Percentiles rank a stretch among this genome's conserved stretches.
Conservation (phyloP, 2,329 filamentous ascomycete species). For the Alternaria metachromatica region DNA sequence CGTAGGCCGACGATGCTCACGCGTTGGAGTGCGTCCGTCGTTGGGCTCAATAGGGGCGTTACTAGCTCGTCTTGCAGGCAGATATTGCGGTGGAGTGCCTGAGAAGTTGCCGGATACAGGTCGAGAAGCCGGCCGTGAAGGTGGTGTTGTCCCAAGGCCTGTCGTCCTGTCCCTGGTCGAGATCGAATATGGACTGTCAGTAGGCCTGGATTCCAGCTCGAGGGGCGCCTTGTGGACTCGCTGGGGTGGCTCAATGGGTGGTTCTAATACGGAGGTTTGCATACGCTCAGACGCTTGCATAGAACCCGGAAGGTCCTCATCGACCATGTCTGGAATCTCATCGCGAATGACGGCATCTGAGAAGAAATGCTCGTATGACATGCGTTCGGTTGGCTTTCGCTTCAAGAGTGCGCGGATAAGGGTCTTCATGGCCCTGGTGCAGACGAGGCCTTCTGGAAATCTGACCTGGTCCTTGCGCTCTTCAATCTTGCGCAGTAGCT, state of each 20-base stretch:
- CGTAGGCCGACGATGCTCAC: slow-evolving; percentile 52
- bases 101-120: slow-evolving; percentile 36
- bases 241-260: slow-evolving; percentile 30
- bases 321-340: slow-evolving; percentile 80
- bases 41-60: slow-evolving; percentile 41
- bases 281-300: slow-evolving; percentile 35
- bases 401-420: slow-evolving; percentile 83
- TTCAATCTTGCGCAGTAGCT: slow-evolving; percentile 90
- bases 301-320: slow-evolving; percentile 68
- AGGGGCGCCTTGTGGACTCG: slow-evolving; percentile 37
- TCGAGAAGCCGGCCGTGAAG: slow-evolving; percentile 43
- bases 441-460: slow-evolving; percentile 75
- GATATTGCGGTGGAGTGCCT: slow-evolving; percentile 32
- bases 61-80: slow-evolving; percentile 38
- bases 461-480: slow-evolving; percentile 83
- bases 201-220: slow-evolving; percentile 35
- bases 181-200: slow-evolving; percentile 40
- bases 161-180: slow-evolving; percentile 41
- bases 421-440: slow-evolving; percentile 78
- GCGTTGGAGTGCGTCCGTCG: slow-evolving; percentile 46
- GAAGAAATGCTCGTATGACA: slow-evolving; percentile 89
- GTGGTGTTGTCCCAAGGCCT: slow-evolving; percentile 38
- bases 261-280: slow-evolving; percentile 36
- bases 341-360: slow-evolving; percentile 72
- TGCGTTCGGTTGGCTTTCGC: slow-evolving; percentile 81